Conservation (phyloP, 2,329 filamentous ascomycete genomes). For the Hysterium pulicare region DNA sequence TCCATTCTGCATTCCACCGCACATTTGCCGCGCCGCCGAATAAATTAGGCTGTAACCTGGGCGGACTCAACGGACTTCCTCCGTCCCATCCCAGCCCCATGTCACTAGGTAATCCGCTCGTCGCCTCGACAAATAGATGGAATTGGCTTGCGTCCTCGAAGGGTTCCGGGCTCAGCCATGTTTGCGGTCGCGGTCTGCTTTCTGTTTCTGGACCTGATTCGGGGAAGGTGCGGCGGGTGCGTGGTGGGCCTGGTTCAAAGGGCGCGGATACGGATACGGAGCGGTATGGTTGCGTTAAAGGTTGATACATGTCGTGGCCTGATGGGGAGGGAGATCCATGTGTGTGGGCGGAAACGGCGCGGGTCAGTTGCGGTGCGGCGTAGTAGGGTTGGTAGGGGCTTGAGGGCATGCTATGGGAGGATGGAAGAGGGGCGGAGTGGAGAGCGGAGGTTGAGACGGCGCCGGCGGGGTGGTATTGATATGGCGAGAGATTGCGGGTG, state of each 20-base stretch:
- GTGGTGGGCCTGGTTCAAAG: slow-evolving; percentile 20
- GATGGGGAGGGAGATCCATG: slow-evolving; percentile 14
- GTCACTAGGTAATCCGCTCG: slow-evolving; percentile 28
- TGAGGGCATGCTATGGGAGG: slow-evolving; percentile 34
- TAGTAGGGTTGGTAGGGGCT: slow-evolving; percentile 24
- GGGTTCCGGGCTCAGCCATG: slow-evolving; percentile 29
- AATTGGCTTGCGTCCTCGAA: slow-evolving; percentile 35
- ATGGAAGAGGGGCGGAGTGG: slow-evolving; percentile 7
- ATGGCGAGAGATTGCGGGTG: slow-evolving; percentile 14
- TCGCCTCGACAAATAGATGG: slow-evolving; percentile 39
- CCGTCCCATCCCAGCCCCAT: background rate
- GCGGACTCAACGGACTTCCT: slow-evolving; percentile 20
- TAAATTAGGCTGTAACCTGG: slow-evolving; percentile 17
- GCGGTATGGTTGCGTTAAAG: slow-evolving; percentile 9
- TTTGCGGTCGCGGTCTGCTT: slow-evolving; percentile 27
- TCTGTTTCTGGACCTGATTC: slow-evolving; percentile 15
- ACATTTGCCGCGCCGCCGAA: background rate
- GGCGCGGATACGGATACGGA: slow-evolving; percentile 12
- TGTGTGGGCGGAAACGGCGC: slow-evolving; percentile 5
- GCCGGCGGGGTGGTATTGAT: background rate
- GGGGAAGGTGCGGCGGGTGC: slow-evolving; percentile 25
- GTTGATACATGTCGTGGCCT: slow-evolving; percentile 13
- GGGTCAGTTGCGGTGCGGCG: slow-evolving; percentile 6
- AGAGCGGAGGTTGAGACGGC: slow-evolving; percentile 12
- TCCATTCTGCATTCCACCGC: background rate